These are phyloP conservation scores for Phytophthora capsici DNA, from an alignment of 352 stramenopile species.

Conservation along the genomic window DNA sequence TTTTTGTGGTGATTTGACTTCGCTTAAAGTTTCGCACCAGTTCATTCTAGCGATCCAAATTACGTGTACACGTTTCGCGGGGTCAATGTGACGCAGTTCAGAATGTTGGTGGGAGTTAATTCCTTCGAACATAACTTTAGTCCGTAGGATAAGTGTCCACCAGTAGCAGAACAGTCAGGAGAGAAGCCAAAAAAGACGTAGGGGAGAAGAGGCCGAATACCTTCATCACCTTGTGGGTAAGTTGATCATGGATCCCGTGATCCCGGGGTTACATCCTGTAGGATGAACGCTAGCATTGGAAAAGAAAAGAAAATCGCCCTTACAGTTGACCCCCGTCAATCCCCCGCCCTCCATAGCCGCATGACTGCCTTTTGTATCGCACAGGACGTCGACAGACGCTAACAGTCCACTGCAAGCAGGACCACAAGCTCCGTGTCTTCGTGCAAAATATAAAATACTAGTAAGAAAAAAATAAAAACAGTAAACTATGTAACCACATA, in stretches of 20 bases:
- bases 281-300: slow-evolving; percentile 63
- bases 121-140: slow-evolving; percentile 42
- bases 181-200: slow-evolving; percentile 9
- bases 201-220: slow-evolving; percentile 53
- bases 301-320: slow-evolving; percentile 17
- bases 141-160: slow-evolving; percentile 68
- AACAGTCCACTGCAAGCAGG: slow-evolving; percentile 19
- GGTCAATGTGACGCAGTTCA: not conserved
- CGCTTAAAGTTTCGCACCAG: too few relatives aligned
- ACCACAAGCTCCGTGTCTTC: slow-evolving; percentile 26
- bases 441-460: too few relatives aligned
- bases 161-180: slow-evolving; percentile 27
- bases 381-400: slow-evolving; percentile 31
- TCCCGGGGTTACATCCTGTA: slow-evolving; percentile 59
- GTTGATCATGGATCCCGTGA: slow-evolving; percentile 82
- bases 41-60: too few relatives aligned
- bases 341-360: slow-evolving; percentile 17
- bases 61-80: too few relatives aligned
- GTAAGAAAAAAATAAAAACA: not conserved
- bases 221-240: slow-evolving; percentile 75
- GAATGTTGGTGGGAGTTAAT: slow-evolving; percentile 45
- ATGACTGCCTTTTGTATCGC: slow-evolving; percentile 40
- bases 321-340: slow-evolving; percentile 32
- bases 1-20: too few relatives aligned
- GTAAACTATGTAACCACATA: not conserved